Percentiles rank a stretch among this genome's conserved stretches.
Evolutionary conservation across 768 basidiomycete genomes (phyloP).

Genomic region (Kwoniella europaea): DNA sequence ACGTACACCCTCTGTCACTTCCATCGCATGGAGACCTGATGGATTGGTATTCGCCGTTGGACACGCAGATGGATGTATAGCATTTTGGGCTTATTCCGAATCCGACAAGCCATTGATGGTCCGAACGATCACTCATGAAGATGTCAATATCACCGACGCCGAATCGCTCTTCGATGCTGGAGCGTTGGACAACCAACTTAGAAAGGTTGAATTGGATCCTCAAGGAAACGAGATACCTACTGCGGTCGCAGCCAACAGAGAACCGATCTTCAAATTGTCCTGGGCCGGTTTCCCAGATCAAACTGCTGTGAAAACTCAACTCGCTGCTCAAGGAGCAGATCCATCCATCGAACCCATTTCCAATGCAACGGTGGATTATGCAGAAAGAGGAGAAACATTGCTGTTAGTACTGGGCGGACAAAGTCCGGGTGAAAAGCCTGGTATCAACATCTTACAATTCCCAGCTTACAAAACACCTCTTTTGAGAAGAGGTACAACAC

Average conservation of each 20-base stretch:
- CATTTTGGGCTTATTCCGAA: slow-evolving; percentile 82
- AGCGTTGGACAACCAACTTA: slow-evolving; percentile 47
- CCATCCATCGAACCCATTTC: slow-evolving; percentile 45
- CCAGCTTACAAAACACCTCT: slow-evolving; percentile 60
- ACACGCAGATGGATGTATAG: slow-evolving; percentile 78
- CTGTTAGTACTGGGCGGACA: slow-evolving; percentile 80
- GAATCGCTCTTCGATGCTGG: slow-evolving; percentile 59
- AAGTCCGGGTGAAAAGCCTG: slow-evolving; percentile 63
- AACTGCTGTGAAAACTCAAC: slow-evolving; percentile 38
- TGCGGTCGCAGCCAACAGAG: slow-evolving; percentile 59
- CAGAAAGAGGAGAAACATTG: slow-evolving; percentile 71
- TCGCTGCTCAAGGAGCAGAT: slow-evolving; percentile 57
- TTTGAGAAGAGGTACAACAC: slow-evolving; percentile 31
- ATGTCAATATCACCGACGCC: slow-evolving; percentile 60
- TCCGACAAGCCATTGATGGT: slow-evolving; percentile 75
- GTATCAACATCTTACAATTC: slow-evolving; percentile 72
- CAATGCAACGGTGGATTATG: slow-evolving; percentile 55
- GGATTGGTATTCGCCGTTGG: slow-evolving; percentile 78
- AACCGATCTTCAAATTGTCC: slow-evolving; percentile 82
- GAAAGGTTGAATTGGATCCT: slow-evolving; percentile 30
- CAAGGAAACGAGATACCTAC: slow-evolving; percentile 33
- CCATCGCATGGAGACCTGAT: slow-evolving; percentile 73
- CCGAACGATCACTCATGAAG: slow-evolving; percentile 65
- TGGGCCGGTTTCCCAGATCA: slow-evolving; percentile 79
- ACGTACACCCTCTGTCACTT: slow-evolving; percentile 72